Percentiles rank a stretch among this genome's conserved stretches.
Evolutionary conservation across 495 filamentous ascomycete species (phyloP).

Genomic region (Aspergillus asperescens): DNA sequence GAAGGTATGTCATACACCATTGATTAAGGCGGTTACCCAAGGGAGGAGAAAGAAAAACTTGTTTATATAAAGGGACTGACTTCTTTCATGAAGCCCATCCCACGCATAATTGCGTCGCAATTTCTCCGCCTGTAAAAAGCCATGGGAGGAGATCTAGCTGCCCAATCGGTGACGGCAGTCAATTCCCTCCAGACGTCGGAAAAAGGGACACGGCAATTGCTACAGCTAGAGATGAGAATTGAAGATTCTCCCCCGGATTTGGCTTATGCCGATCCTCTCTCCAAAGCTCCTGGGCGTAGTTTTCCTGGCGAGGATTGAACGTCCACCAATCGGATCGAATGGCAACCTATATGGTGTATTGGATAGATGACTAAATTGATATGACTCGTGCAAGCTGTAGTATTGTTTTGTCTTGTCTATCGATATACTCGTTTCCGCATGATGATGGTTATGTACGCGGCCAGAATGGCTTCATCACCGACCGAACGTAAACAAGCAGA

Average conservation of each 20-base stretch:
- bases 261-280: neutral
- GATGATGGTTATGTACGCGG: neutral
- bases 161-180: neutral
- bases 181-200: neutral
- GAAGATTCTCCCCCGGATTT: conserved; percentile 1
- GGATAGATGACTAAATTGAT: neutral
- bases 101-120: neutral
- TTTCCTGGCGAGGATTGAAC: conserved; percentile 8
- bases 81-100: neutral
- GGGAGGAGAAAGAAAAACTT: too few relatives aligned
- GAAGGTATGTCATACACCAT: conserved; percentile 24
- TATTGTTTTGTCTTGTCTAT: neutral
- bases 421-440: neutral
- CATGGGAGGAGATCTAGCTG: neutral
- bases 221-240: neutral
- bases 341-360: neutral
- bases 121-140: conserved; percentile 35
- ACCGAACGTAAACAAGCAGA: conserved; percentile 34
- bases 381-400: neutral
- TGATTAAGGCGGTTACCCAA: too few relatives aligned
- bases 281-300: conserved; percentile 3
- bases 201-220: neutral
- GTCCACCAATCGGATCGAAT: conserved; percentile 9
- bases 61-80: neutral
- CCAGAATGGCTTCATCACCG: conserved; percentile 35